Evolutionary conservation across 2,329 filamentous ascomycete genomes (phyloP).

Genomic region (Stagonosporopsis chrysanthemi): DNA sequence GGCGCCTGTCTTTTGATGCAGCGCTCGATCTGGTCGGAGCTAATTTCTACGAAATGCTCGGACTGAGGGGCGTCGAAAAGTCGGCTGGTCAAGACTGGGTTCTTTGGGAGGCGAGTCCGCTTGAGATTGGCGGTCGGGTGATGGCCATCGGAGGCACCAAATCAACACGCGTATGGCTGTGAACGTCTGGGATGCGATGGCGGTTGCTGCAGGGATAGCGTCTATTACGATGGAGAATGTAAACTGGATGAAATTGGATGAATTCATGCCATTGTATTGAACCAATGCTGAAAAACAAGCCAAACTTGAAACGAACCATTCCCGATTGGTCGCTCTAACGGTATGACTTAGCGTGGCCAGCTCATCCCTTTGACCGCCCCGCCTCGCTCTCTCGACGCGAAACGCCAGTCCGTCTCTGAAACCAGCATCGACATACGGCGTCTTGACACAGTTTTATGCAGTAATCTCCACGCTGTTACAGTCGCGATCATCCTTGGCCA

Average conservation of each 20-base stretch:
- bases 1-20: constrained; percentile 60
- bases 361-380: constrained; percentile 13
- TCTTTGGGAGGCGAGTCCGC: constrained; percentile 68
- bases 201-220: constrained; percentile 4
- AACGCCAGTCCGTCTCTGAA: constrained; percentile 17
- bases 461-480: constrained; percentile 8
- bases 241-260: constrained; percentile 10
- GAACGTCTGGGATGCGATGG: background rate
- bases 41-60: constrained; percentile 67
- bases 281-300: constrained; percentile 3
- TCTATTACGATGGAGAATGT: background rate
- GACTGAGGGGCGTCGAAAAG: constrained; percentile 47
- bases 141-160: constrained; percentile 30
- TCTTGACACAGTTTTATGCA: constrained; percentile 17
- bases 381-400: constrained; percentile 10
- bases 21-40: constrained; percentile 65
- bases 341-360: constrained; percentile 14
- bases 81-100: constrained; percentile 60
- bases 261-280: constrained; percentile 11
- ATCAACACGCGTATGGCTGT: constrained; percentile 20
- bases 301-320: constrained; percentile 10
- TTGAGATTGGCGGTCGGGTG: constrained; percentile 66
- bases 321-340: constrained; percentile 13
- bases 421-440: constrained; percentile 9
- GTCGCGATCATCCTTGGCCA: constrained; percentile 10